These are phyloP conservation scores for Diplosphaera chodatii DNA, from an alignment of 139 green algal genomes.

Conservation along the genomic window DNA sequence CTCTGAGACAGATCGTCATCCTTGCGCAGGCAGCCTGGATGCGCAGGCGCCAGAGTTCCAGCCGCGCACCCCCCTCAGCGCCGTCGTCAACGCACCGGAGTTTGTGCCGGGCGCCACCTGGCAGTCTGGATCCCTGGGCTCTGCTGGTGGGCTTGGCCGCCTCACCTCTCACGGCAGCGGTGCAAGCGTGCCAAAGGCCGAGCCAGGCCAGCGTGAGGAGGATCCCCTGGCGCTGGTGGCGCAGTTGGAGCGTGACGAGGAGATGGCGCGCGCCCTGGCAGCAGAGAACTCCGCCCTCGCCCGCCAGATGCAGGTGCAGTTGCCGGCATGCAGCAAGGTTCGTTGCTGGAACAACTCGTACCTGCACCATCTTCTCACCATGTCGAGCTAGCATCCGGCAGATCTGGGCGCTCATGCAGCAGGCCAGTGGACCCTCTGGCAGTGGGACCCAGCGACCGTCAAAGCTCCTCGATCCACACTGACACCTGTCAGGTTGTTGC, in stretches of 20 bases:
- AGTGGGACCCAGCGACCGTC: too few species aligned
- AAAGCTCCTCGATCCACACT: too few species aligned
- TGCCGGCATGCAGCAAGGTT: too few species aligned
- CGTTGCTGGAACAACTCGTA: too few species aligned
- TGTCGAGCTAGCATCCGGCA: not conserved
- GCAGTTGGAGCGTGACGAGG: not conserved
- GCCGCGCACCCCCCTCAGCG: not conserved
- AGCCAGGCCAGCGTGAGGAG: too few species aligned
- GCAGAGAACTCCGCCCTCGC: not conserved
- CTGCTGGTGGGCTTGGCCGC: too few species aligned
- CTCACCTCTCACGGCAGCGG: too few species aligned
- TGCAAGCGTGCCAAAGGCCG: too few species aligned
- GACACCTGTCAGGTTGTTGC: not conserved
- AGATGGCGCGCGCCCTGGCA: not conserved
- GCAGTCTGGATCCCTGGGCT: not conserved
- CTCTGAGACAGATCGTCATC: too few species aligned
- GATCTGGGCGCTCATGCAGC: not conserved
- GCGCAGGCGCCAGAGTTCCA: not conserved
- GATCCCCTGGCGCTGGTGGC: not conserved
- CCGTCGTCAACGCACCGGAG: not conserved
- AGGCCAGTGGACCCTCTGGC: too few species aligned
- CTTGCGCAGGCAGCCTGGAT: not conserved
- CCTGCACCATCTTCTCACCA: too few species aligned
- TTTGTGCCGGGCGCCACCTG: not conserved
- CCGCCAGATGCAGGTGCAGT: not conserved